phyloP scores from a whole-genome alignment of 2,329 filamentous ascomycete genomes.

The Pseudocercospora musae region DNA sequence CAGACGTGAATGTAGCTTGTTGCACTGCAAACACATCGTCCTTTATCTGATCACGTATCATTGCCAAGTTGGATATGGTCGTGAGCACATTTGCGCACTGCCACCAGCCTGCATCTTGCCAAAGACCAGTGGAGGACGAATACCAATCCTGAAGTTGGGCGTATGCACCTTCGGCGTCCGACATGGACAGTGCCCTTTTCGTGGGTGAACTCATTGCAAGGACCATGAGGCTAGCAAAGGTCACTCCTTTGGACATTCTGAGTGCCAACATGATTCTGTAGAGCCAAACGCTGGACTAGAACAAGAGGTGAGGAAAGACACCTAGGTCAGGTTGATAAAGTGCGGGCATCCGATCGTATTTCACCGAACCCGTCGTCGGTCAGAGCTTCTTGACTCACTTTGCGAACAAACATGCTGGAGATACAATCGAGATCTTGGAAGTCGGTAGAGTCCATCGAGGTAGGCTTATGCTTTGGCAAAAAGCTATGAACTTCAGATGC shows the following conservation, averaged over 20 bases:
- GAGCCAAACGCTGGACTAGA: background rate
- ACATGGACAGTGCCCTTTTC: conserved; percentile 3
- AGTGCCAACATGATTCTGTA: background rate
- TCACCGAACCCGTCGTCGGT: background rate
- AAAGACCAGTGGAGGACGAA: background rate
- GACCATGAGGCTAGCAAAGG: conserved; percentile 5
- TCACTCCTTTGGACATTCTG: background rate
- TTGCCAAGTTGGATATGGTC: background rate
- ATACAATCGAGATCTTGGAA: background rate
- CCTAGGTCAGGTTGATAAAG: background rate
- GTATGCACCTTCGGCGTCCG: conserved; percentile 1
- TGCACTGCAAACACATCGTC: background rate
- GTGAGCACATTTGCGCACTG: background rate
- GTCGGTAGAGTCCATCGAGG: background rate
- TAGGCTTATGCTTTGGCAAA: background rate
- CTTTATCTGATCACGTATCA: background rate
- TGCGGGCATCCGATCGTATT: background rate
- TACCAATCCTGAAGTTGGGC: conserved; percentile 8
- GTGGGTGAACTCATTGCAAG: conserved; percentile 7
- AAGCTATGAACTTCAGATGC: background rate
- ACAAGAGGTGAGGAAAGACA: background rate
- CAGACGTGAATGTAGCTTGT: background rate
- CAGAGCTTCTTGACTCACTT: background rate
- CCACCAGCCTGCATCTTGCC: conserved; percentile 7
- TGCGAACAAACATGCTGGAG: background rate